Percentiles rank a stretch among this genome's conserved stretches.
phyloP scores from a whole-genome alignment of 1,139 yeast genomes.

The Taphrina pruni region DNA sequence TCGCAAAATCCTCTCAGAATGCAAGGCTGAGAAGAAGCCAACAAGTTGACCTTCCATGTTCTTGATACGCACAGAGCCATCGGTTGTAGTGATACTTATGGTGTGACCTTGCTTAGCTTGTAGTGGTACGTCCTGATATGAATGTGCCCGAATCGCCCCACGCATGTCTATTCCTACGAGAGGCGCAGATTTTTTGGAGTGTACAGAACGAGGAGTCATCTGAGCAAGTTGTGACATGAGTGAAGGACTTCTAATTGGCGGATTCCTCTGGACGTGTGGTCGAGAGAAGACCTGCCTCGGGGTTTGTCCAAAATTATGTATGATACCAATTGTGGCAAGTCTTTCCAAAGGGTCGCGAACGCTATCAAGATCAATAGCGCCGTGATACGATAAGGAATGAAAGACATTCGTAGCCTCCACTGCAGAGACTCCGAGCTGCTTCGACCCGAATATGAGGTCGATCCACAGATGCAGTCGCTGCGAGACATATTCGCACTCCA shows the following conservation, averaged over 20 bases:
- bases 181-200: not conserved
- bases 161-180: not conserved
- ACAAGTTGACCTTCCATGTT: slow-evolving; percentile 31
- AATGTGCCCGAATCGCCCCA: slow-evolving; percentile 15
- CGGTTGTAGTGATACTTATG: slow-evolving; percentile 13
- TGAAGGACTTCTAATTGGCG: slow-evolving; percentile 43
- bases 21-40: slow-evolving; percentile 47
- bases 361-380: slow-evolving; percentile 75
- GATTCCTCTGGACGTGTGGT: slow-evolving; percentile 65
- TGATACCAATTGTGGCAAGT: slow-evolving; percentile 77
- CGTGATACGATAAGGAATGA: slow-evolving; percentile 80
- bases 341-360: slow-evolving; percentile 75
- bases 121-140: slow-evolving; percentile 8
- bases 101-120: not conserved
- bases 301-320: slow-evolving; percentile 89
- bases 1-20: slow-evolving; percentile 45
- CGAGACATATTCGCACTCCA: slow-evolving; percentile 81
- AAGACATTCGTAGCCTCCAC: slow-evolving; percentile 71
- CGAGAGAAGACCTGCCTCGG: slow-evolving; percentile 70
- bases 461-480: slow-evolving; percentile 79
- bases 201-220: not conserved
- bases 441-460: slow-evolving; percentile 77
- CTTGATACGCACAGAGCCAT: slow-evolving; percentile 17
- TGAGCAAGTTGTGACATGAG: not conserved
- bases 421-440: slow-evolving; percentile 75